Base-by-base conservation (phyloP, 805 yeast genomes). In the Candida oleophila region DNA sequence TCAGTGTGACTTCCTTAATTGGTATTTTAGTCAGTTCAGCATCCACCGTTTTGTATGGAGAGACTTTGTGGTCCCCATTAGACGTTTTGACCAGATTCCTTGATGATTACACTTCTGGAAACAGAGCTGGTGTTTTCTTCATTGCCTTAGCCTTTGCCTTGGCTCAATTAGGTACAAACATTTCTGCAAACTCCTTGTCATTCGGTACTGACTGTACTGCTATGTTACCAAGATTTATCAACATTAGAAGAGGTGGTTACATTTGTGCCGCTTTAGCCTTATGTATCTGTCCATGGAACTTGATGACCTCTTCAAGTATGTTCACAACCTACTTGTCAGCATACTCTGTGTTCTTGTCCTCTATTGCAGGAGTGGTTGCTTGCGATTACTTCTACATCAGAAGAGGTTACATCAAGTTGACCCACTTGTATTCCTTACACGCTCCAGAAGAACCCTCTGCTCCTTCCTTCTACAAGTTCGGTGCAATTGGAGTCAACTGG, bases 11-110 rank as follows among this genome's bases (percentile, higher is more conserved):
- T 30, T 84, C 95, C 3, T 74, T 90, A 54, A 83, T 90, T 60
- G 96, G 97, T 62, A 85, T 89, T 48, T 70, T 89, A 49, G 89
- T 89, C 19, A 83, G 95, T 22, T 84, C 96, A 7, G 87, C 96
- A 1, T 84, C 94, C 3, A 72, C 82, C 38, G 62, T 75, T 3
- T 60, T 87, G 55, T 88, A 82, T 61, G 87, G 85, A 21, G 80
- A 76, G 52, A 78, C 88, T 28, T 78, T 78, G 60, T 89, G 97
- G 97, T 79, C 85, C 44, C 97, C 97, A 5, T 68, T 89, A 47
- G 95, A 87, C 54, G 87, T 87, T 3, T 71, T 89, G 54, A 76
- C 76, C 14, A 69, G 78, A 42, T 87, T 85, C 58, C 76, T 89
- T 55, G 62, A 58, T 49, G 51, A 65, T 53, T 68, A 65, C 56